Evolutionary conservation across 768 basidiomycete genomes (phyloP), one percentile per base, ranked within the genome.

Genomic region (Lyophyllum atratum): DNA sequence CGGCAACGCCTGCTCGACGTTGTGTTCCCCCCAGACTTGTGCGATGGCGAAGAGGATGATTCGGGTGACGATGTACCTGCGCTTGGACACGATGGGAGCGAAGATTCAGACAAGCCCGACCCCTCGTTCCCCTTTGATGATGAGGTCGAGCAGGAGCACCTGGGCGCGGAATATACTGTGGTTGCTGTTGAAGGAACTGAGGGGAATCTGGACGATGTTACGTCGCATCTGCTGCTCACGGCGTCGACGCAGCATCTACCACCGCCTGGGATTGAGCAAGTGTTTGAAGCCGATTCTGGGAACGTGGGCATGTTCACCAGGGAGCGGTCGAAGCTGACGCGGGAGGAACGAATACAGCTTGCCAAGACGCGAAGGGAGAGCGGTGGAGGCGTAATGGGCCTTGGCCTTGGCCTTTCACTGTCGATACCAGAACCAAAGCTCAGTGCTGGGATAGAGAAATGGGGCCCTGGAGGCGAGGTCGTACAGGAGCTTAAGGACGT

Each of bases 401-500:
- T 72, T 25, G 26, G 45, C 2, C 17, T 47, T 28, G 46, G 61
- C 33, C 31, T 65, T 44, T 59, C 64, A 56, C 44, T 49, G 19
- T 44, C 39, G 57, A 55, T 33, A 59, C 58, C n/a, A 47, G 61
- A 12, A 59, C 61, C 44, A 54, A 56, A 55, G 61, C 49, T 19
- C 54, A 46, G 45, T 48, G 53, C 60, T 33, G 67, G 65, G 17
- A 64, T 68, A 37, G 85, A 82, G 69, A 74, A 75, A 55, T 86
- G 87, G 86, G 89, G 88, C 0, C 90, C 88, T 7, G 83, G 85
- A 4, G 86, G 85, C 1, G 91, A 92, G 59, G 90, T 93, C 33
- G 89, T 93, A 5, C 85, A 90, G 68, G 91, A 93, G 69, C 74
- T 93, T 60, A 90, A 89, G 69, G 91, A 92, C 63, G 90, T 93